Evolutionary conservation across 2,329 filamentous ascomycete genomes (phyloP).

Genomic region (Aspergillus ruber): DNA sequence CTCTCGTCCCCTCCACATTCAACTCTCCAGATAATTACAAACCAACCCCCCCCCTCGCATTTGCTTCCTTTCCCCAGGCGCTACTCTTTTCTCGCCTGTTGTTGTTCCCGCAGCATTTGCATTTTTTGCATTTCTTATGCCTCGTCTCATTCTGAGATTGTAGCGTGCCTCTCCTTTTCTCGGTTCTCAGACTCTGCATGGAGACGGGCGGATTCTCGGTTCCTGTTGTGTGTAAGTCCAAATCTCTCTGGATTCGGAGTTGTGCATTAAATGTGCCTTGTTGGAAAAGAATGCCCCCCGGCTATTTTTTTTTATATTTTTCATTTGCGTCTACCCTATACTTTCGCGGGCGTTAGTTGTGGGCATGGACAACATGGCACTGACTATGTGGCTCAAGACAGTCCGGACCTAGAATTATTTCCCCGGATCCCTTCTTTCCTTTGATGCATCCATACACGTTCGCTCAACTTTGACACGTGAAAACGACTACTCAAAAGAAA

Average conservation of each 20-base stretch:
- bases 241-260: not conserved
- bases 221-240: not conserved
- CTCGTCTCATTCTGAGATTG: not conserved
- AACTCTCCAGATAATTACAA: no score
- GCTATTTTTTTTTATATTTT: no score
- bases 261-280: not conserved
- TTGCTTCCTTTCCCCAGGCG: not conserved
- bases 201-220: not conserved
- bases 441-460: not conserved
- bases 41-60: not conserved
- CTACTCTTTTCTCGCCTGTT: not conserved
- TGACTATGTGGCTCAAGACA: not conserved
- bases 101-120: not conserved
- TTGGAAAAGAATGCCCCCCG: not conserved
- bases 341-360: not conserved
- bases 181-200: not conserved
- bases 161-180: not conserved
- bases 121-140: not conserved
- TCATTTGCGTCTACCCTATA: not conserved
- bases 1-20: no score
- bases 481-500: not conserved
- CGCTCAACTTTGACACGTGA: not conserved
- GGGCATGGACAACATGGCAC: constrained; percentile 1
- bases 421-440: not conserved
- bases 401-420: not conserved